phyloP scores from a whole-genome alignment of 345 rosid species.

The Arabidopsis arenosa region DNA sequence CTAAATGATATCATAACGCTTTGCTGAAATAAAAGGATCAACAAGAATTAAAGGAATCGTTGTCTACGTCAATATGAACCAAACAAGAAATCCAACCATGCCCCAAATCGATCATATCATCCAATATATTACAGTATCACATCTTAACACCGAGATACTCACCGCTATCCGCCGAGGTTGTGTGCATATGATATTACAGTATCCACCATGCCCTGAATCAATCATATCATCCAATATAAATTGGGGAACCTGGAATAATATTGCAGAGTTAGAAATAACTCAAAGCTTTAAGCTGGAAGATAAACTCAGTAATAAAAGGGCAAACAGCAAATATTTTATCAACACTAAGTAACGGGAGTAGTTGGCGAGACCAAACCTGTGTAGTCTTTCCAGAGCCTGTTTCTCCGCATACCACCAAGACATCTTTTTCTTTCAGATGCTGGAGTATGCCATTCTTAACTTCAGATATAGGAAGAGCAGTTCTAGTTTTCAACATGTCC shows the following conservation, averaged over 20 bases:
- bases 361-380: constrained; percentile 57
- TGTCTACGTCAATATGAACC: background rate
- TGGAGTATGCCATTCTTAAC: constrained; percentile 71
- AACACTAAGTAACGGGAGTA: constrained; percentile 12
- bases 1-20: constrained; percentile 10
- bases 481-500: constrained; percentile 72
- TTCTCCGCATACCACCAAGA: constrained; percentile 93
- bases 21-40: constrained; percentile 13
- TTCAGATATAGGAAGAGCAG: constrained; percentile 78
- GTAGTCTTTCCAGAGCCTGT: constrained; percentile 99
- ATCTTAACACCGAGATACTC: constrained; percentile 39
- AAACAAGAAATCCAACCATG: background rate
- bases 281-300: constrained; percentile 18
- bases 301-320: constrained; percentile 1
- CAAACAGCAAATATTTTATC: background rate
- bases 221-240: constrained; percentile 94
- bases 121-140: background rate
- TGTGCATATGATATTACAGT: constrained; percentile 87
- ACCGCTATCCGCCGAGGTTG: constrained; percentile 96
- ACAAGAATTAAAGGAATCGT: background rate
- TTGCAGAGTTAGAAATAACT: constrained; percentile 28
- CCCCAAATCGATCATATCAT: background rate
- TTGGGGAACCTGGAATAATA: constrained; percentile 79
- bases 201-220: constrained; percentile 77
- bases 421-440: constrained; percentile 68